A percentile compares a stretch with the other conserved stretches of the same genome.
Conservation (phyloP, 1,284 basidiomycete genomes). For the Tylopilus orsonianus region DNA sequence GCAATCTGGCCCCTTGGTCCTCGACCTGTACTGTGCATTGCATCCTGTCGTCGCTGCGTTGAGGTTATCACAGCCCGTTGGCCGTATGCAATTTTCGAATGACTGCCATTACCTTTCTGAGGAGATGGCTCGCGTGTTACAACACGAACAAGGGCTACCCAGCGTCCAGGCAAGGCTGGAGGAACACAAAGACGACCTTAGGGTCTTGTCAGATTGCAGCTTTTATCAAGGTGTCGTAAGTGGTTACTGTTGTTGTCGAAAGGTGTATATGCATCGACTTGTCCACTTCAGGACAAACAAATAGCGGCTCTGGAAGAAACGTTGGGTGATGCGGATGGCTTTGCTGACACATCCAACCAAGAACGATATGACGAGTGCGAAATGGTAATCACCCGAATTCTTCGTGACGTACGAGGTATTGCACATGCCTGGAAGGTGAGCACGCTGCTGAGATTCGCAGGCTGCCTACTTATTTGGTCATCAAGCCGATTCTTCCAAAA, state of each 20-base stretch:
- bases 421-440: constrained; percentile 75
- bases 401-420: constrained; percentile 66
- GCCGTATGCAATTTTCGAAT: constrained; percentile 82
- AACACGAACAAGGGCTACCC: constrained; percentile 26
- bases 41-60: constrained; percentile 70
- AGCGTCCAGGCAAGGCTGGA: constrained; percentile 45
- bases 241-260: constrained; percentile 13
- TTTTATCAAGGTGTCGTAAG: constrained; percentile 68
- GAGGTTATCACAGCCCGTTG: constrained; percentile 55
- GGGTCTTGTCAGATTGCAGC: constrained; percentile 60
- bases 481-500: constrained; percentile 56
- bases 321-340: constrained; percentile 67
- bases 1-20: constrained; percentile 62
- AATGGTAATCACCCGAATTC: constrained; percentile 62
- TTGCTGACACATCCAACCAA: constrained; percentile 73
- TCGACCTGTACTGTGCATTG: constrained; percentile 82
- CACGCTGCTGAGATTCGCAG: neutral
- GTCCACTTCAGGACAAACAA: constrained; percentile 24
- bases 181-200: constrained; percentile 51
- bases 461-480: constrained; percentile 9
- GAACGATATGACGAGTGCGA: constrained; percentile 80
- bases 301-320: constrained; percentile 16
- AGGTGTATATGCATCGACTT: constrained; percentile 6
- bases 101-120: constrained; percentile 74
- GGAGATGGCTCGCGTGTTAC: constrained; percentile 44